Evolutionary conservation across 2,329 filamentous ascomycete species (phyloP).

Genomic region (Beauveria varroae): DNA sequence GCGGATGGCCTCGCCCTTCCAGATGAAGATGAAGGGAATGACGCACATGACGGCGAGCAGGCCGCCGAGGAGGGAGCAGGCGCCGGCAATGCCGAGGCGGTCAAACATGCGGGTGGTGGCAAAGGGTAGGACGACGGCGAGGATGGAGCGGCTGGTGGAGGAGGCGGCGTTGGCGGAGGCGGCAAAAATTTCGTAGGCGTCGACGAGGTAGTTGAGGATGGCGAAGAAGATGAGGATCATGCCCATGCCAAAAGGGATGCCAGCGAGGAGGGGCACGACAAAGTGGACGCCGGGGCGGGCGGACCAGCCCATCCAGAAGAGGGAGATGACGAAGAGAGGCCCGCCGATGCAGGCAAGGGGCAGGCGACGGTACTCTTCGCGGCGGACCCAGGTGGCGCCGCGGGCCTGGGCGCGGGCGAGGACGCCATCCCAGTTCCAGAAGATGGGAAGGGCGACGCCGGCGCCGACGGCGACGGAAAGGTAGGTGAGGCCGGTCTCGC

Average conservation of each 20-base stretch:
- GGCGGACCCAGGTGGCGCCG: slow-evolving; percentile 48
- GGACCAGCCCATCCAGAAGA: slow-evolving; percentile 58
- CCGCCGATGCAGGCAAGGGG: slow-evolving; percentile 66
- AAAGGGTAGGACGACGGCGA: slow-evolving; percentile 64
- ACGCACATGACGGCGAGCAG: slow-evolving; percentile 42
- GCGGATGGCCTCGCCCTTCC: slow-evolving; percentile 48
- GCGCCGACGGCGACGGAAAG: slow-evolving; percentile 61
- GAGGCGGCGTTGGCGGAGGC: slow-evolving; percentile 73
- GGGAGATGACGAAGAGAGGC: slow-evolving; percentile 48
- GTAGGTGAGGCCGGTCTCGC: slow-evolving; percentile 60
- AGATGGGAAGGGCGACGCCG: slow-evolving; percentile 49
- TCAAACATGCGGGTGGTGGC: slow-evolving; percentile 43
- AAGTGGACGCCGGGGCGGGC: slow-evolving; percentile 41
- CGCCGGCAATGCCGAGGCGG: slow-evolving; percentile 38
- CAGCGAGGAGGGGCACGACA: slow-evolving; percentile 50
- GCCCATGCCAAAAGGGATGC: slow-evolving; percentile 53
- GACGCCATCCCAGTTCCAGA: slow-evolving; percentile 57
- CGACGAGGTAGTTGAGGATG: slow-evolving; percentile 56
- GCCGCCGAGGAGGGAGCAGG: slow-evolving; percentile 45
- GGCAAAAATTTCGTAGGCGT: slow-evolving; percentile 60
- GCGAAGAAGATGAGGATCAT: slow-evolving; percentile 58
- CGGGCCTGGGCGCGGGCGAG: slow-evolving; percentile 43
- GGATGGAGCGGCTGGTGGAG: slow-evolving; percentile 90
- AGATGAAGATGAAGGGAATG: slow-evolving; percentile 46
- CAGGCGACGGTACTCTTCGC: slow-evolving; percentile 61